A percentile compares a stretch with the other conserved stretches of the same genome.
Conservation (phyloP, 2,329 filamentous ascomycete genomes). For the Talaromyces sp. region DNA sequence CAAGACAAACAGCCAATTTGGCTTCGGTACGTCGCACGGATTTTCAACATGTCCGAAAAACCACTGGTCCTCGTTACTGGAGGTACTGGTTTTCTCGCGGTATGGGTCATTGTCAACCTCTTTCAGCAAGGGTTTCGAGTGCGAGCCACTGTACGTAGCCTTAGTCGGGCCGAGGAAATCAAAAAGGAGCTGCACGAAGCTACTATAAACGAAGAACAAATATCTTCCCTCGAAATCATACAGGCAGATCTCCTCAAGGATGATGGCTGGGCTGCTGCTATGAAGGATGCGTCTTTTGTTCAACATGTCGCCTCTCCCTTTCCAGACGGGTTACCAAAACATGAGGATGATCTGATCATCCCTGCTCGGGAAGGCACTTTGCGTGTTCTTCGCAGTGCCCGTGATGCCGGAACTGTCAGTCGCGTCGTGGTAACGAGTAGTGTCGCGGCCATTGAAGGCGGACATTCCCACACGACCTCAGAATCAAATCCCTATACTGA, state of each 20-base stretch:
- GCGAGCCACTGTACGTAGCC: conserved; percentile 14
- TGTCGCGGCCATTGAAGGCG: background rate
- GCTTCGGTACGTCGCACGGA: background rate
- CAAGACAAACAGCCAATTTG: background rate
- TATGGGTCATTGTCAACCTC: conserved; percentile 9
- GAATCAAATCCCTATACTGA: conserved; percentile 30
- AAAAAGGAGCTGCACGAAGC: conserved; percentile 3
- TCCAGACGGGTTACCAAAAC: background rate
- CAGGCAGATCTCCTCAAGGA: conserved; percentile 13
- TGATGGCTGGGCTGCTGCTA: conserved; percentile 16
- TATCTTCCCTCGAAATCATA: conserved; percentile 9
- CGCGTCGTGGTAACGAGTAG: conserved; percentile 16
- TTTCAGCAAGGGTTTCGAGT: conserved; percentile 10
- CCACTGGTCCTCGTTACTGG: conserved; percentile 19
- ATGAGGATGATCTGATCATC: conserved; percentile 11
- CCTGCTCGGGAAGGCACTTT: conserved; percentile 14
- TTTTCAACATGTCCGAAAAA: background rate
- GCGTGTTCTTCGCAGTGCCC: conserved; percentile 14
- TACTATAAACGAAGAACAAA: conserved; percentile 1
- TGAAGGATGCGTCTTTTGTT: conserved; percentile 16
- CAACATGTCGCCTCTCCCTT: conserved; percentile 18
- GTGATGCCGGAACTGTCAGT: conserved; percentile 4
- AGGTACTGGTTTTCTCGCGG: conserved; percentile 11
- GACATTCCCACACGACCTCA: background rate
- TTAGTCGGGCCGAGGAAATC: background rate